phyloP scores from a whole-genome alignment of 2,329 filamentous ascomycete genomes.

The Claviceps quebecensis region DNA sequence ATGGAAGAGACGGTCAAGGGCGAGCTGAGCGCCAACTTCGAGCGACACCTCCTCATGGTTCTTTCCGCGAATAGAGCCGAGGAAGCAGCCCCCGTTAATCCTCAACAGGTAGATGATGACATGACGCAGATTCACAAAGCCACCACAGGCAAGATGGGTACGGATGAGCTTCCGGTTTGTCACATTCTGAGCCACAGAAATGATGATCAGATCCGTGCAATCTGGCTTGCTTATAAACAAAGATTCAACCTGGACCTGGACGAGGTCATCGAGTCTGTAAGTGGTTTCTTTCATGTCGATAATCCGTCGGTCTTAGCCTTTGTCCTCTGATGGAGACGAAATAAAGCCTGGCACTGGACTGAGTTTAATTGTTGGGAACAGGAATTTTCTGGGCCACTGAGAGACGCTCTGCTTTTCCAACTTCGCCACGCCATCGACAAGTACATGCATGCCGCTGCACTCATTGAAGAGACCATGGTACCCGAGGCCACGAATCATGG shows the following conservation, averaged over 20 bases:
- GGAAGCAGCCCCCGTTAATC: constrained; percentile 60
- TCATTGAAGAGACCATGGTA: constrained; percentile 78
- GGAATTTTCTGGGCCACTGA: constrained; percentile 88
- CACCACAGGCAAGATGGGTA: constrained; percentile 58
- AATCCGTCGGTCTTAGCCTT: background rate
- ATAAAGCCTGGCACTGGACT: background rate
- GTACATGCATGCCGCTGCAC: constrained; percentile 66
- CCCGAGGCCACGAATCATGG: constrained; percentile 79
- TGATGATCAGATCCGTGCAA: constrained; percentile 72
- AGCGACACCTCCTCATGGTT: constrained; percentile 72
- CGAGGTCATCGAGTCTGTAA: constrained; percentile 55
- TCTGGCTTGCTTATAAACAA: constrained; percentile 58
- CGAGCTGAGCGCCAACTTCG: constrained; percentile 77
- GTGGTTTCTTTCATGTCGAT: constrained; percentile 7
- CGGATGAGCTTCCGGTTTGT: constrained; percentile 65
- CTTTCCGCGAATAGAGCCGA: constrained; percentile 61
- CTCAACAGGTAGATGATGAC: constrained; percentile 60
- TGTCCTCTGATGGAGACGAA: background rate
- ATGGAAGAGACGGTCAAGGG: constrained; percentile 53
- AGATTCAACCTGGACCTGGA: constrained; percentile 60
- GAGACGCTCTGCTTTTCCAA: constrained; percentile 67
- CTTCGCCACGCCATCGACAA: constrained; percentile 65
- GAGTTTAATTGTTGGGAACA: constrained; percentile 14
- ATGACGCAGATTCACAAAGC: constrained; percentile 64
- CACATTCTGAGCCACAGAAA: constrained; percentile 62